Percentiles rank a stretch among this genome's conserved stretches.
These are phyloP conservation scores for Crinitomyces ghanaensis DNA, from an alignment of 805 yeast genomes.

Conservation along the genomic window DNA sequence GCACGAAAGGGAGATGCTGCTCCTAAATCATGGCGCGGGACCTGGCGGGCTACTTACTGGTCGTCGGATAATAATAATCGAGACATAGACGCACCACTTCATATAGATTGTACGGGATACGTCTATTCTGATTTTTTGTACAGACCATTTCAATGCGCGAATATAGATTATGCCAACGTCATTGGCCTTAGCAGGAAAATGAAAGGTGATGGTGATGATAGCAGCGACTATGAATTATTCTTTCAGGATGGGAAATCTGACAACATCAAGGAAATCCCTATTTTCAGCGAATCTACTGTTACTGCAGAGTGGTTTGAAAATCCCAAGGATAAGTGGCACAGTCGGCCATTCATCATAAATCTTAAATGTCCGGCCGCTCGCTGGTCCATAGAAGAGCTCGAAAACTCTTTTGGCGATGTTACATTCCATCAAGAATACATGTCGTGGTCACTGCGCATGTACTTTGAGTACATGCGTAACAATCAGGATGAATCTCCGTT, in stretches of 20 bases:
- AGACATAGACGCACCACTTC: neutral
- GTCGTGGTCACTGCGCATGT: conserved; percentile 58
- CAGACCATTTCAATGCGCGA: conserved; percentile 74
- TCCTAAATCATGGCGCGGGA: conserved; percentile 51
- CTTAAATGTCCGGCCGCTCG: conserved; percentile 40
- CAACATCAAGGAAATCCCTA: conserved; percentile 36
- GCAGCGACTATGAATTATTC: conserved; percentile 16
- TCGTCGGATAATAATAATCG: neutral
- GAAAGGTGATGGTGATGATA: conserved; percentile 32
- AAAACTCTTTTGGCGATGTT: conserved; percentile 39
- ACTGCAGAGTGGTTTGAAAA: conserved; percentile 36
- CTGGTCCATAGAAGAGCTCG: conserved; percentile 46
- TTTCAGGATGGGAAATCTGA: no score
- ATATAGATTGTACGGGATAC: conserved; percentile 19
- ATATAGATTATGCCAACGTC: conserved; percentile 43
- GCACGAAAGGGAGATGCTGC: conserved; percentile 20
- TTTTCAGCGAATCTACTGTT: conserved; percentile 37
- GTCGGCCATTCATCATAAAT: conserved; percentile 55
- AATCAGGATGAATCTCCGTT: conserved; percentile 78
- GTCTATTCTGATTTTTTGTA: conserved; percentile 71
- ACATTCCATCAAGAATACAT: conserved; percentile 81
- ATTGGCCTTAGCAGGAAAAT: conserved; percentile 29
- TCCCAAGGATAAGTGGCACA: conserved; percentile 34
- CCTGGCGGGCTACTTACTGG: conserved; percentile 63
- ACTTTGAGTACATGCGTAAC: conserved; percentile 44